Percentiles rank a stretch among this genome's conserved stretches.
Evolutionary conservation across 163 green algal species (phyloP).

Genomic region (Scenedesmus sp.): DNA sequence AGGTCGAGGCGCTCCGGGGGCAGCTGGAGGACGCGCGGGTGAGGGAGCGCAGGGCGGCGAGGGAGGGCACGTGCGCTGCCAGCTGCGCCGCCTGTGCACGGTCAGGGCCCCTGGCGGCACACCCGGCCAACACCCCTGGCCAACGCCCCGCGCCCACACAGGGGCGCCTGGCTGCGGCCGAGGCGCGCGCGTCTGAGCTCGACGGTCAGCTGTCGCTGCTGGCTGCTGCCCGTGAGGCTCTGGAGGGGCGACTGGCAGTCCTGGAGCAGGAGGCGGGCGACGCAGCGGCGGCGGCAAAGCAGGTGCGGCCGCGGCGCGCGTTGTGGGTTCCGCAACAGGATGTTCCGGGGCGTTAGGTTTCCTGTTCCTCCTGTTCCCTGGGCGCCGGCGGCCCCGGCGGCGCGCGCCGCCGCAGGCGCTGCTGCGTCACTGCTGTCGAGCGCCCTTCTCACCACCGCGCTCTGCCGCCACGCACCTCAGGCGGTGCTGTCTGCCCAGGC

Average conservation of each 20-base stretch:
- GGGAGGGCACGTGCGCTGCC: neutral
- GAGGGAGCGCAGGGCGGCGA: neutral
- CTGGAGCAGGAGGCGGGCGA: slow-evolving; percentile 4
- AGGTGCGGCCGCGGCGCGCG: too few species aligned
- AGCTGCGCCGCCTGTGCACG: neutral
- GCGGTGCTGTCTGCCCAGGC: neutral
- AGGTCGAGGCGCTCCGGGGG: neutral
- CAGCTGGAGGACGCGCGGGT: slow-evolving; percentile 7
- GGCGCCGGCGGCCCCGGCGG: too few species aligned
- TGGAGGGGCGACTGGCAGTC: neutral
- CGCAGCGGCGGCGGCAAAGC: slow-evolving; percentile 2
- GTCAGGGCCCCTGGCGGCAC: neutral
- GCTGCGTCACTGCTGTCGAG: neutral
- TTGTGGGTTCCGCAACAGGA: too few species aligned
- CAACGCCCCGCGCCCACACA: neutral
- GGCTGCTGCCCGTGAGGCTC: neutral
- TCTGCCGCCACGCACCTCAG: neutral
- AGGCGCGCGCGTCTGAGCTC: slow-evolving; percentile 11
- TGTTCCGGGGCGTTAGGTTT: too few species aligned
- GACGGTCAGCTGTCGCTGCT: slow-evolving; percentile 24
- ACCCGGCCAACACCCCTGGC: neutral
- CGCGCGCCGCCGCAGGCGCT: neutral
- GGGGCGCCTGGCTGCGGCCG: slow-evolving; percentile 5
- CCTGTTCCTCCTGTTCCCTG: too few species aligned
- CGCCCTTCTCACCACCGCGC: neutral